These are phyloP conservation scores for Trichosporon asahii DNA, from an alignment of 1,284 basidiomycete species.

Conservation along the genomic window DNA sequence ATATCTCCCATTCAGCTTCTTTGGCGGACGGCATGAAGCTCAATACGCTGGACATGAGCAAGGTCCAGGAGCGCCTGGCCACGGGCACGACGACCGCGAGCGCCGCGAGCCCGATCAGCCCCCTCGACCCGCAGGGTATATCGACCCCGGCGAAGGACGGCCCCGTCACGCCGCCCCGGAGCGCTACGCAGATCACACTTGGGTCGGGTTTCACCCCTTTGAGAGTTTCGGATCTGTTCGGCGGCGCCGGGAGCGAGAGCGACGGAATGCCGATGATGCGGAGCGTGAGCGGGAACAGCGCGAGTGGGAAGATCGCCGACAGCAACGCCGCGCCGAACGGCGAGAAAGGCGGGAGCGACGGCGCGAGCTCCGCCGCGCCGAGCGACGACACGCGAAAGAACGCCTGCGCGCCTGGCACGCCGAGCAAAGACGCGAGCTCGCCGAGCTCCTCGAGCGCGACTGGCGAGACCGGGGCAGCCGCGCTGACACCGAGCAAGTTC, in stretches of 20 bases:
- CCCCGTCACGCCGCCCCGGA: not conserved
- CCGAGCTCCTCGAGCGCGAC: not conserved
- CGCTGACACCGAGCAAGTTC: not conserved
- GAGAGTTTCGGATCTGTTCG: not conserved
- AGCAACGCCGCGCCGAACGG: not conserved
- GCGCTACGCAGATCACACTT: not conserved
- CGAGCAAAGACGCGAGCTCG: not conserved
- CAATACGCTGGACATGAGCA: not conserved
- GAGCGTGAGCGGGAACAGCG: not conserved
- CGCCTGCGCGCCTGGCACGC: not conserved
- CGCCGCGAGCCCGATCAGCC: not conserved
- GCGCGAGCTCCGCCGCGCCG: not conserved
- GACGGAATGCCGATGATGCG: not conserved
- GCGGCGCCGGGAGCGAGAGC: not conserved
- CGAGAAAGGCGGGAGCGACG: not conserved
- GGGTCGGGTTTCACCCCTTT: not conserved
- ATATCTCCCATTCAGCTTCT: slow-evolving; percentile 4
- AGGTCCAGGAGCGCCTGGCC: not conserved
- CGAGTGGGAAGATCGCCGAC: not conserved
- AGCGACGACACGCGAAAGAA: not conserved
- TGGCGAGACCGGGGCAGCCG: not conserved
- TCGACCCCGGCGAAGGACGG: not conserved
- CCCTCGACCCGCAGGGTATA: not conserved
- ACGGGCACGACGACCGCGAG: not conserved
- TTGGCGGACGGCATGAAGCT: not conserved